These are phyloP conservation scores for Ascochyta viciae-villosae DNA, from an alignment of 2,329 filamentous ascomycete genomes.

Conservation along the genomic window DNA sequence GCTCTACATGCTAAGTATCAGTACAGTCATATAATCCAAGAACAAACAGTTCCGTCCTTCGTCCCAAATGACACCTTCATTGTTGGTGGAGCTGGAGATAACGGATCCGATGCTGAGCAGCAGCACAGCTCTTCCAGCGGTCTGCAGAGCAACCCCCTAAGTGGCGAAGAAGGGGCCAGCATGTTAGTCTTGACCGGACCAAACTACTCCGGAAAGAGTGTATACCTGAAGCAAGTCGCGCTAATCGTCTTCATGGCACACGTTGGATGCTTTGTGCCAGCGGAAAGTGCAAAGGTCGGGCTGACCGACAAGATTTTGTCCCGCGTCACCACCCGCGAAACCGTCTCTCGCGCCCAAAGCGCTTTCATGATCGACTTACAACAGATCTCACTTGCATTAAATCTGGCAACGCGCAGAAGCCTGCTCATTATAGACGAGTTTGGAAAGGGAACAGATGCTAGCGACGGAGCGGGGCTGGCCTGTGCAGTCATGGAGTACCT, in stretches of 20 bases:
- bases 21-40: conserved; percentile 78
- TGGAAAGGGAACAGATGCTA: conserved; percentile 71
- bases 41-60: conserved; percentile 79
- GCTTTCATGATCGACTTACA: conserved; percentile 84
- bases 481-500: conserved; percentile 67
- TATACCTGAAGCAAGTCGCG: conserved; percentile 93
- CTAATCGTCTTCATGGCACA: conserved; percentile 92
- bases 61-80: conserved; percentile 83
- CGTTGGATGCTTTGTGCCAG: conserved; percentile 88
- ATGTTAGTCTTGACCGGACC: conserved; percentile 87
- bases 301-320: conserved; percentile 93
- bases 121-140: neutral
- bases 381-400: conserved; percentile 80
- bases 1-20: neutral
- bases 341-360: conserved; percentile 68
- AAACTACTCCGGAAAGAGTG: conserved; percentile 95
- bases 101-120: neutral
- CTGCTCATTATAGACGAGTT: conserved; percentile 95
- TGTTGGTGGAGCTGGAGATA: conserved; percentile 60
- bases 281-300: conserved; percentile 76
- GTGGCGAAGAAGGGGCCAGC: conserved; percentile 57
- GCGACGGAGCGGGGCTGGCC: conserved; percentile 69
- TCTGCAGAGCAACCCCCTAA: neutral
- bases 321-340: conserved; percentile 77
- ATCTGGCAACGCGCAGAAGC: conserved; percentile 75